Evolutionary conservation across 2,329 filamentous ascomycete genomes (phyloP), one percentile per base, ranked within the genome.

Genomic region (Penicillium sp.): DNA sequence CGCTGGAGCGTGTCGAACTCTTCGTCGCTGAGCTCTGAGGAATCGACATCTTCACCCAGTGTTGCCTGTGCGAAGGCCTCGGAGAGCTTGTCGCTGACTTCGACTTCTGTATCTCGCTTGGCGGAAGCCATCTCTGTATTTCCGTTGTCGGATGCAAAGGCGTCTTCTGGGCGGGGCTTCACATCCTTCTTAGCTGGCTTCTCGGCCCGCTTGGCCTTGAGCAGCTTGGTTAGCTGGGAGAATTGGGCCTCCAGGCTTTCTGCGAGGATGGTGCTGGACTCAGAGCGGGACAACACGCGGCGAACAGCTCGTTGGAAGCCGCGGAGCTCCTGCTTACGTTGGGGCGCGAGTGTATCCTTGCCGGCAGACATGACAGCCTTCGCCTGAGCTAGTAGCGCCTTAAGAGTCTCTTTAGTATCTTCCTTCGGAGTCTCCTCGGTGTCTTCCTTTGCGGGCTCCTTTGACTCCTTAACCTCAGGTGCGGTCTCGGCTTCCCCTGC

Each of bases 241-340:
- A 88, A 82, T 64, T 86, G 76, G 55, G 80, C 74, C 71, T 86
- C 74, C 62, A 86, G 71, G 67, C 77, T 75, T 67, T 78, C 73
- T 57, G 73, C 72, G 25, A 76, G 69, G 25, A 79, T 73, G 12
- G 72, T 76, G 57, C 71, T 73, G 35, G 75, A 73, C 17, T 74
- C 64, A 56, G 83, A 78, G 53, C 82, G 80, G 50, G 81, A 78
- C 45, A 93, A 79, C 42, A 88, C 82, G 43, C 82, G 80, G 66
- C 84, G 84, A 43, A 89, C 81, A 26, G 83, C 79, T 64, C 82
- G 82, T 57, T 88, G 79, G 76, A 95, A 89, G n/a, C 81, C 77
- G 48, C 91, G 88, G 51, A 95, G 80, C 51, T 87, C 82, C 69
- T 88, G 85, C 79, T 93, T 94, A 69, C 88, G 85, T 70, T 87